Conservation (phyloP, 306 rosid genomes). For the Gynostemma pentaphyllum region DNA sequence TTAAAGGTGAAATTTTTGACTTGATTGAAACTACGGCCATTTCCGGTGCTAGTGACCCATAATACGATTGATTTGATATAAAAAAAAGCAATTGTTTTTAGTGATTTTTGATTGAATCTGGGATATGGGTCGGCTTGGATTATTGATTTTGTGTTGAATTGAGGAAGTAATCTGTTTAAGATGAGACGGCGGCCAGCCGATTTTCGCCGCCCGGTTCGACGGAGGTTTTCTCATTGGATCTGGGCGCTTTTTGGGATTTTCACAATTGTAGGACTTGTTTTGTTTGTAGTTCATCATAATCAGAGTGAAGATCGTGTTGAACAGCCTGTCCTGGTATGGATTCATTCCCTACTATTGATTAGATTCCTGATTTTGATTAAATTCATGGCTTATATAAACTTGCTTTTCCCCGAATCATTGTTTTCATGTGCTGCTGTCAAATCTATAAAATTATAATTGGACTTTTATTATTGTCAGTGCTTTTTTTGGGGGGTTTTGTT, state of each 20-base stretch:
- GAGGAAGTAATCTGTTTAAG: constrained; percentile 32
- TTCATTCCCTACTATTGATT: neutral
- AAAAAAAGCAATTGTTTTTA: too few relatives aligned
- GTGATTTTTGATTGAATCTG: constrained; percentile 21
- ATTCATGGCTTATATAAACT: neutral
- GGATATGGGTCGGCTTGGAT: constrained; percentile 15
- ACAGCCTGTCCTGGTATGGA: constrained; percentile 41
- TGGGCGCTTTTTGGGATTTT: constrained; percentile 61
- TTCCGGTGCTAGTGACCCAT: constrained; percentile 8
- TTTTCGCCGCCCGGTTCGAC: constrained; percentile 89
- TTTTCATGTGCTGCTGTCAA: constrained; percentile 2
- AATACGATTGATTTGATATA: constrained; percentile 2
- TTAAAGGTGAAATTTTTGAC: constrained; percentile 1
- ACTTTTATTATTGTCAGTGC: neutral
- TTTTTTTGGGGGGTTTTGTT: neutral
- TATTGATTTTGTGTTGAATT: constrained; percentile 26
- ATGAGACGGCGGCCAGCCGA: constrained; percentile 99
- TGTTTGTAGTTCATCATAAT: constrained; percentile 75
- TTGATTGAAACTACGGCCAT: neutral
- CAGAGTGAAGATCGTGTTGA: constrained; percentile 70
- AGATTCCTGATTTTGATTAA: constrained; percentile 2
- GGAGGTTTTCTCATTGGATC: constrained; percentile 89
- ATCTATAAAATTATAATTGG: neutral
- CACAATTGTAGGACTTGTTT: constrained; percentile 45
- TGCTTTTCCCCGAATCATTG: neutral